A percentile compares a stretch with the other conserved stretches of the same genome.
Evolutionary conservation across 306 rosid species (phyloP).

Genomic region (Chamaecrista fasciculata): DNA sequence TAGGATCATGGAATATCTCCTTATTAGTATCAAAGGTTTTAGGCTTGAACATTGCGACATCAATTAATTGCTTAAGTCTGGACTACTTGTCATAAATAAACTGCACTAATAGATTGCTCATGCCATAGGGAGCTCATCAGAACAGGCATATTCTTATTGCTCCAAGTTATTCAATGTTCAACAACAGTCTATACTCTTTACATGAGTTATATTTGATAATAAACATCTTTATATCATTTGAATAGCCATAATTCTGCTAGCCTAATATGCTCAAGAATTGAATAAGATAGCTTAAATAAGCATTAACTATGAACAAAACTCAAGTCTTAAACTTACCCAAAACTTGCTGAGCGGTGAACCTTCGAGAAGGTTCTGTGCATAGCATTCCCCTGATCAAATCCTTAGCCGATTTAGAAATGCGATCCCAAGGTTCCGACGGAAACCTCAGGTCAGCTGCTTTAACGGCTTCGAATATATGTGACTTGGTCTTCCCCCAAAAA

Average conservation of each 20-base stretch:
- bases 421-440: conserved; percentile 69
- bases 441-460: conserved; percentile 67
- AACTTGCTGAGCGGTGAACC: too few species aligned
- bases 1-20: conserved; percentile 14
- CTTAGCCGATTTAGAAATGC: conserved; percentile 65
- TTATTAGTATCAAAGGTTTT: neutral
- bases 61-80: neutral
- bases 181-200: neutral
- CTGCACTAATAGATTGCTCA: neutral
- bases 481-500: conserved; percentile 90
- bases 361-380: too few species aligned
- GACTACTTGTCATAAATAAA: neutral
- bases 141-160: conserved; percentile 11
- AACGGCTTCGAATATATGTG: conserved; percentile 75
- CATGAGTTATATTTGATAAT: neutral
- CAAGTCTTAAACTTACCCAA: conserved; percentile 24
- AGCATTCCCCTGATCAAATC: too few species aligned
- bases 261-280: conserved; percentile 7
- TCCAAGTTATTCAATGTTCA: conserved; percentile 12
- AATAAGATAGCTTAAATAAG: conserved; percentile 9
- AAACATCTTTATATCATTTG: neutral
- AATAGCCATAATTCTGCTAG: neutral
- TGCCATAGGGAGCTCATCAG: neutral
- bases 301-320: neutral
- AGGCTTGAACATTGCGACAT: neutral